phyloP scores from a whole-genome alignment of 352 stramenopile genomes.

The Peronospora belbahrii region DNA sequence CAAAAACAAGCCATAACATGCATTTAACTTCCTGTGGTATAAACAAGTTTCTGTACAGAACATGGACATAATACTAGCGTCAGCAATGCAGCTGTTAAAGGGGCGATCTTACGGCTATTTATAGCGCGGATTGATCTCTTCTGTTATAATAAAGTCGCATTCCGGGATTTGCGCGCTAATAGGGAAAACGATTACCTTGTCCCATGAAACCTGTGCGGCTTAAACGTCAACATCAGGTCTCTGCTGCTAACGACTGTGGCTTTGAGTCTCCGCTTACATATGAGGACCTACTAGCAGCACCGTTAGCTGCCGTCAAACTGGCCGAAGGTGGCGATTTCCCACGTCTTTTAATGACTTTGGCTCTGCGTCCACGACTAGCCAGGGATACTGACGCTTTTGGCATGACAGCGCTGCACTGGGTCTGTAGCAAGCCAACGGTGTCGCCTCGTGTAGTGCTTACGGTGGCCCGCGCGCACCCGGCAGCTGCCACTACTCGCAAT shows the following conservation, averaged over 20 bases:
- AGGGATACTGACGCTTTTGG: constrained; percentile 47
- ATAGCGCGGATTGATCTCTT: constrained; percentile 11
- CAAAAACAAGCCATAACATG: no score
- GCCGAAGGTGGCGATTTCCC: constrained; percentile 42
- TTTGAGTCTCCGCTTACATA: constrained; percentile 3
- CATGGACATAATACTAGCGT: no score
- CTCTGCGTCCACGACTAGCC: constrained; percentile 37
- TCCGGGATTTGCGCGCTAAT: constrained; percentile 20
- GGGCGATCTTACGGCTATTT: neutral
- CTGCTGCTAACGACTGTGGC: constrained; percentile 9
- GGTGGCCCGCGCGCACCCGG: constrained; percentile 42
- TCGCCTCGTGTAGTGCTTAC: constrained; percentile 41
- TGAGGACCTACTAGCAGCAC: constrained; percentile 14
- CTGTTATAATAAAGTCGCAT: constrained; percentile 4
- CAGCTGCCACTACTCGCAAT: constrained; percentile 35
- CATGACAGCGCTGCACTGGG: constrained; percentile 81
- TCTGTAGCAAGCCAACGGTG: constrained; percentile 51
- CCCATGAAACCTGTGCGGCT: constrained; percentile 23
- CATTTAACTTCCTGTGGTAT: no score
- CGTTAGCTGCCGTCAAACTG: constrained; percentile 29
- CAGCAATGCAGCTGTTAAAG: no score
- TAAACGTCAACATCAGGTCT: constrained; percentile 21
- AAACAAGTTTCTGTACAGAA: no score
- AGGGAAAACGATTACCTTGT: neutral
- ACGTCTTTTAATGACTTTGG: constrained; percentile 33